Percentiles rank a stretch among this genome's conserved stretches.
These are phyloP conservation scores for Cladophialophora immunda DNA, from an alignment of 2,329 filamentous ascomycete species.

Conservation along the genomic window DNA sequence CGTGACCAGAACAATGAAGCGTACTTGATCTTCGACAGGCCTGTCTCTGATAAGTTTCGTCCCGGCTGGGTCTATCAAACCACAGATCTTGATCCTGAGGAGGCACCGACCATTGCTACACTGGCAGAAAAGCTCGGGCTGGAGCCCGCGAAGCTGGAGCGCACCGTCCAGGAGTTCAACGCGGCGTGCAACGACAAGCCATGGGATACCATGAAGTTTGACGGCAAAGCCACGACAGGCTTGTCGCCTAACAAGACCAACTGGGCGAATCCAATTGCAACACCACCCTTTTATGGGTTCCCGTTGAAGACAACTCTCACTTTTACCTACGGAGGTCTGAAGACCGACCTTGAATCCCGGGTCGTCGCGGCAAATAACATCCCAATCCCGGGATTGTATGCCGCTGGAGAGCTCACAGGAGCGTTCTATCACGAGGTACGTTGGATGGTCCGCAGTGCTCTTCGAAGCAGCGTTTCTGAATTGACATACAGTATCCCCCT, in stretches of 20 bases:
- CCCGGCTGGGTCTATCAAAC: slow-evolving; percentile 55
- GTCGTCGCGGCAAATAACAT: slow-evolving; percentile 51
- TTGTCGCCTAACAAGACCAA: slow-evolving; percentile 48
- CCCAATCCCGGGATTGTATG: slow-evolving; percentile 46
- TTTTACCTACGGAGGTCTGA: slow-evolving; percentile 49
- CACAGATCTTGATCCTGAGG: slow-evolving; percentile 51
- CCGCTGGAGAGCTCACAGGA: slow-evolving; percentile 31
- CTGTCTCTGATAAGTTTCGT: slow-evolving; percentile 53
- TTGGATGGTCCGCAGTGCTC: too few relatives aligned
- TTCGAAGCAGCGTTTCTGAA: too few relatives aligned
- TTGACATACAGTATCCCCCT: too few relatives aligned
- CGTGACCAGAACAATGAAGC: slow-evolving; percentile 52
- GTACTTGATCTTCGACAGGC: slow-evolving; percentile 52
- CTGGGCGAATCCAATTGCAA: slow-evolving; percentile 51
- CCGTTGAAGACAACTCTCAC: slow-evolving; percentile 37
- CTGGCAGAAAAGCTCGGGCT: slow-evolving; percentile 50
- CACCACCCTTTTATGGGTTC: slow-evolving; percentile 49
- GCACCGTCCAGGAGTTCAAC: slow-evolving; percentile 52
- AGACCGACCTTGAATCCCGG: slow-evolving; percentile 48
- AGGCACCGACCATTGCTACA: slow-evolving; percentile 50
- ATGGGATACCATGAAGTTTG: slow-evolving; percentile 52
- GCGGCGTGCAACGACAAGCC: slow-evolving; percentile 48
- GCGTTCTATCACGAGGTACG: too few relatives aligned
- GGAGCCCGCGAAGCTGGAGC: slow-evolving; percentile 47
- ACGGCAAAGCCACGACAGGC: slow-evolving; percentile 46